These are phyloP conservation scores for Fusarium concolor DNA, from an alignment of 2,329 filamentous ascomycete genomes.

Conservation along the genomic window DNA sequence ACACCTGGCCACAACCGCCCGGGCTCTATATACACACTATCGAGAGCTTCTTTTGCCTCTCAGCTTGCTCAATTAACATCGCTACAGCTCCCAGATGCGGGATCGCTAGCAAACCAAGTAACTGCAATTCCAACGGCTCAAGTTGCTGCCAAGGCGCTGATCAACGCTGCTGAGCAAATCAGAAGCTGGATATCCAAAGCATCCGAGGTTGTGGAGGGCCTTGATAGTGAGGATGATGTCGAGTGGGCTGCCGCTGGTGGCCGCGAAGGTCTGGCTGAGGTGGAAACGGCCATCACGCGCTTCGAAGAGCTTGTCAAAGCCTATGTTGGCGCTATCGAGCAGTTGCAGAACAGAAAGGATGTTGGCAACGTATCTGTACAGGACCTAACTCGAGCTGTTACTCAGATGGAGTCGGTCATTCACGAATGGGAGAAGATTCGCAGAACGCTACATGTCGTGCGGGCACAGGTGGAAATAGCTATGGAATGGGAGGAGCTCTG, in stretches of 20 bases:
- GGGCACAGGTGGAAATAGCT: constrained; percentile 92
- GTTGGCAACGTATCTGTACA: constrained; percentile 76
- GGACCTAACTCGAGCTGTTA: constrained; percentile 79
- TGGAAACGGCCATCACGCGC: constrained; percentile 78
- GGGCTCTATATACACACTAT: constrained; percentile 93
- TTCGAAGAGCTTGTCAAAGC: constrained; percentile 93
- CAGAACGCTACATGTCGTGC: constrained; percentile 79
- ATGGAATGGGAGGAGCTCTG: constrained; percentile 99
- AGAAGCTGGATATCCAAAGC: constrained; percentile 94
- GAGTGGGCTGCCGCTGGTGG: constrained; percentile 96
- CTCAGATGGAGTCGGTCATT: constrained; percentile 90
- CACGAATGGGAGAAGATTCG: constrained; percentile 88
- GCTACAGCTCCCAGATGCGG: constrained; percentile 87
- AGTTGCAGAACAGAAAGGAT: constrained; percentile 83
- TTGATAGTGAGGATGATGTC: constrained; percentile 96
- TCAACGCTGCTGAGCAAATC: constrained; percentile 91
- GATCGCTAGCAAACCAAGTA: constrained; percentile 84
- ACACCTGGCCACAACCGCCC: constrained; percentile 75
- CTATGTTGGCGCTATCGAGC: constrained; percentile 94
- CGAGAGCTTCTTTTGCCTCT: constrained; percentile 89
- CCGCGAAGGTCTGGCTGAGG: constrained; percentile 79
- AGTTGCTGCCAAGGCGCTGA: constrained; percentile 83
- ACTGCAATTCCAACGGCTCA: constrained; percentile 86
- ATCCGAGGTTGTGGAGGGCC: constrained; percentile 84
- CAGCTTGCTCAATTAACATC: constrained; percentile 93